Base-by-base conservation (phyloP, 2,329 filamentous ascomycete genomes). In the Rhinocladiella mackenziei region DNA sequence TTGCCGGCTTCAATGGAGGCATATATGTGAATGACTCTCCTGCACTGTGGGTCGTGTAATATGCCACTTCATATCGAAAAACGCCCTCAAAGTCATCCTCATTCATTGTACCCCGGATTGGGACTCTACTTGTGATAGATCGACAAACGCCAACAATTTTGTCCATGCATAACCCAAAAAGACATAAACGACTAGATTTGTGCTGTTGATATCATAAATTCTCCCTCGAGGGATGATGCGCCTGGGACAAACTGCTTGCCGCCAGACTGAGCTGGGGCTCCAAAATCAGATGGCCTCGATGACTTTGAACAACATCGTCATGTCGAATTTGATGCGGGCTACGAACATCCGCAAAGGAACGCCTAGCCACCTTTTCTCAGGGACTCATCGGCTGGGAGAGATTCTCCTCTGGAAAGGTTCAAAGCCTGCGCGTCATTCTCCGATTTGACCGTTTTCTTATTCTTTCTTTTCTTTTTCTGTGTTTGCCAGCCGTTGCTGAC, bases 351-450 rank as follows among this genome's bases (percentile, higher is more conserved):
- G 32, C 44, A 48, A 48, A 48, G 48, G 43, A 51, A 34, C 43
- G 31, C 43, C 69, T 60, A 72, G 19, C 69, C 69, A 14, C 69
- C 69, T 57, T 72, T 72, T 40, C 68, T 62, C 55, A 70, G 47
- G 10, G 66, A 65, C 43, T 68, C 68, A 48, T 71, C 67, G 10
- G 58, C 58, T 20, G 69, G 67, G 8, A 69, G 55, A 6, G 64
- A 59, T 46, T 71, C 68, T 2, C 58, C 60, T 4, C 62, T 59
- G 29, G 57, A 53, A 18, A 53, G 38, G n/a, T 59, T 58, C 18
- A 58, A 54, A 18, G 58, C 57, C 22, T 46, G 48, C 11, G 57
- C 45, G 13, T 69, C 66, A 8, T 56, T 57, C 19, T 62, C 56
- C 4, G 59, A 57, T 43, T 66, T 69, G 32, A 55, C 53, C 45